These are phyloP conservation scores for Synchytrium microbalum DNA, from an alignment of 371 early-diverging fungal species.

Conservation along the genomic window DNA sequence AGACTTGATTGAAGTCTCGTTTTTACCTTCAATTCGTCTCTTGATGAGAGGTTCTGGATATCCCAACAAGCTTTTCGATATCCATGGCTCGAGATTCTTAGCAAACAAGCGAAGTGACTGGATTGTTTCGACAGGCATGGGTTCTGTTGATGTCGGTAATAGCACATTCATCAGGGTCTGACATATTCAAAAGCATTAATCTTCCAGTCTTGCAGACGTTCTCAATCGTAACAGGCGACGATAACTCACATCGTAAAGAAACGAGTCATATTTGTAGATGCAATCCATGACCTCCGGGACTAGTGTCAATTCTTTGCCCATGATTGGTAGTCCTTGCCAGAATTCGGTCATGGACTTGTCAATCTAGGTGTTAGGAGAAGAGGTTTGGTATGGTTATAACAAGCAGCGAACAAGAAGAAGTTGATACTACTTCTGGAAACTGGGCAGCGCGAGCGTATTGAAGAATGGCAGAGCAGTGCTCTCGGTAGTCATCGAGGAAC, in stretches of 20 bases:
- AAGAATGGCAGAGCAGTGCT: conserved; percentile 18
- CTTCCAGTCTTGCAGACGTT: neutral
- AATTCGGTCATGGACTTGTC: conserved; percentile 15
- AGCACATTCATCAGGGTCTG: conserved; percentile 34
- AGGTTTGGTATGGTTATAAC: neutral
- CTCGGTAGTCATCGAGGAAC: conserved; percentile 17
- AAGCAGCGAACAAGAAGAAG: neutral
- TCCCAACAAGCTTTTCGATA: conserved; percentile 21
- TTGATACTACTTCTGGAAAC: conserved; percentile 20
- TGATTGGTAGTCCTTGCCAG: conserved; percentile 15
- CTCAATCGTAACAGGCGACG: neutral
- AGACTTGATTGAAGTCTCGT: neutral
- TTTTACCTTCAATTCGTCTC: conserved; percentile 16
- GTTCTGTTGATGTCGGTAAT: conserved; percentile 32
- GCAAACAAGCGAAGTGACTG: conserved; percentile 35
- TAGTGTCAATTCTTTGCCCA: conserved; percentile 13
- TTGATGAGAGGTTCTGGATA: conserved; percentile 26
- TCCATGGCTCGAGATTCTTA: conserved; percentile 30
- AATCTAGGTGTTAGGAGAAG: conserved; percentile 6
- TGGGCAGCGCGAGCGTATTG: conserved; percentile 16
- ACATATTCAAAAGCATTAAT: neutral
- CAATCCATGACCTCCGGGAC: conserved; percentile 31
- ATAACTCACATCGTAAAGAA: conserved; percentile 36
- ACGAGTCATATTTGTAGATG: conserved; percentile 49
- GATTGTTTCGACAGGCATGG: conserved; percentile 26